phyloP scores from a whole-genome alignment of 2,329 filamentous ascomycete genomes.

The Pseudogymnoascus destructans region DNA sequence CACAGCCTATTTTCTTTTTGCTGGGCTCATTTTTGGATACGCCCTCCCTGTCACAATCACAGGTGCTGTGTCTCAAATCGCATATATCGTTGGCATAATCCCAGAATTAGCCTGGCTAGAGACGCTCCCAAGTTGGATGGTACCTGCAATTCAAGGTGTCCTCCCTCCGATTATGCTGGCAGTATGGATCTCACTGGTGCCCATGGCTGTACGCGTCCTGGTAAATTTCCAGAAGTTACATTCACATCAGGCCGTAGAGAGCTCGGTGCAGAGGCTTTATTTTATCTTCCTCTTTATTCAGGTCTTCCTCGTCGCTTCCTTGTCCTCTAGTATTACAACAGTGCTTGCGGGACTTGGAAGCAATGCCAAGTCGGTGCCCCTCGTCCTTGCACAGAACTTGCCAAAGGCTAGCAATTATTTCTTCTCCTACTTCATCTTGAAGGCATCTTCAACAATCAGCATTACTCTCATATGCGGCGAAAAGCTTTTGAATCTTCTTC shows the following conservation, averaged over 20 bases:
- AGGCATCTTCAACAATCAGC: slow-evolving; percentile 14
- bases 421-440: slow-evolving; percentile 20
- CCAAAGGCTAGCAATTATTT: slow-evolving; percentile 19
- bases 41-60: slow-evolving; percentile 15
- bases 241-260: slow-evolving; percentile 22
- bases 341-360: slow-evolving; percentile 33
- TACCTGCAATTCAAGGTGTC: slow-evolving; percentile 14
- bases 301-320: slow-evolving; percentile 52
- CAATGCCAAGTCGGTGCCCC: neutral
- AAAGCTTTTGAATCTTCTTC: slow-evolving; percentile 7
- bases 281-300: slow-evolving; percentile 59
- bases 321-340: slow-evolving; percentile 45
- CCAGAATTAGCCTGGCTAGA: slow-evolving; percentile 12
- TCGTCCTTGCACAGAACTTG: slow-evolving; percentile 12
- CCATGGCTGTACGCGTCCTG: slow-evolving; percentile 16
- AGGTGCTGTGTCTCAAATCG: slow-evolving; percentile 14
- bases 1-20: slow-evolving; percentile 48
- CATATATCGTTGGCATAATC: slow-evolving; percentile 12
- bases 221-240: slow-evolving; percentile 20
- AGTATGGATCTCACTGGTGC: slow-evolving; percentile 13
- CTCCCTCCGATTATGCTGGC: slow-evolving; percentile 6
- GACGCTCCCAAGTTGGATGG: slow-evolving; percentile 12
- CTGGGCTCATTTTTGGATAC: slow-evolving; percentile 19
- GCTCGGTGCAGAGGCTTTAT: slow-evolving; percentile 48
- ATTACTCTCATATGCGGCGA: slow-evolving; percentile 13